Base-by-base conservation (phyloP, 805 yeast genomes). In the Candida succiphila region DNA sequence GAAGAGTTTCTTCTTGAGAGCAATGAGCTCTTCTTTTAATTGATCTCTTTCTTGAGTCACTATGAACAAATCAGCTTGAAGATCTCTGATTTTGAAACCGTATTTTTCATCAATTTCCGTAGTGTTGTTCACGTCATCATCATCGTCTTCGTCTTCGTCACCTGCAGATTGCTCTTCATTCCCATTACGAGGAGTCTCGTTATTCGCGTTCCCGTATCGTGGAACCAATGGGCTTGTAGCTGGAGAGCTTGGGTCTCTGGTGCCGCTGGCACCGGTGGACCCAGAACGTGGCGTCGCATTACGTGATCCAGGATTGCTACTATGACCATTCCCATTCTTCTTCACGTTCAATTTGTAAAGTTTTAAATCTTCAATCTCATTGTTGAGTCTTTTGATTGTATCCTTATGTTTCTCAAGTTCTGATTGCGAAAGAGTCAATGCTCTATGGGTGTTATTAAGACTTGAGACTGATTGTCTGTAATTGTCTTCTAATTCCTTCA, bases 31-130 rank as follows among this genome's bases (percentile, higher is more conserved):
- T 17, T 75, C 80, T 48, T 75, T 78, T 52, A 83, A 61, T 45
- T 78, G 81, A 49, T 86, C 92, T 42, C 94, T 69, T 56, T 86
- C 96, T 56, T 85, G 89, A 46, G 76, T 77, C 42, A 80, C 69
- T 36, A 86, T 81, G 46, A 71, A 80, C 42, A 86, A 62, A 51
- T 85, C 94, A 4, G 95, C 95, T 48, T 84, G 83, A 45, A 86
- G 60, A 45, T 86, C 95, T 45, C 82, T 76, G 29, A 86, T 69
- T 56, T 78, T 82, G 61, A 85, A 67, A 40, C 76, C 81, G 48
- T 70, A 82, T 42, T 80, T 86, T 30, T 82, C 68, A 35, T 60
- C 52, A 16, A 58, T 36, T 20, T 48, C 55, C 20, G 51, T 40
- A 15, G 46, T 49, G 21, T 52, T 58, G n/a, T 43, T 46, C 12